Base-by-base conservation (phyloP, 2,329 filamentous ascomycete genomes). In the Ustulina deusta region DNA sequence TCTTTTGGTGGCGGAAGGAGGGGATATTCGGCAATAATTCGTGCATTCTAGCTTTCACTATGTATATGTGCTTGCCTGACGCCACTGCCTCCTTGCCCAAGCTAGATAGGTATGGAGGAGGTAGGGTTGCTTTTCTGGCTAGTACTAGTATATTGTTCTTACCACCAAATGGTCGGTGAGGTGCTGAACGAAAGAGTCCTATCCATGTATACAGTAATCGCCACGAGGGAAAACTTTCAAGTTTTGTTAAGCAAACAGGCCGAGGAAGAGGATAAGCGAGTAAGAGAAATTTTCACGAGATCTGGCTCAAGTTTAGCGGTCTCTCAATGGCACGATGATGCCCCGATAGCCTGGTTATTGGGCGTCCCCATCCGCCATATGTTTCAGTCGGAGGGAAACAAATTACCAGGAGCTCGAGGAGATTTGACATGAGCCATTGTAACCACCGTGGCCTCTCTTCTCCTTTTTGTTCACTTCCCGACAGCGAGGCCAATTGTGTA, bases 271-370 rank as follows among this genome's bases (percentile, higher is more conserved):
- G 17, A 22, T 25, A 17, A n/a, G 55, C 22, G 27, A 51, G 63
- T 34, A 20, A 56, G 22, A 6, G 40, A 48, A 59, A 17, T 40
- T 38, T 49, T 29, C 1, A 32, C 32, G 36, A 42, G 36, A 38
- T 44, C 13, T 25, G 20, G 25, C 36, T 44, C 38, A 22, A 42
- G 27, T 32, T 34, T 22, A 42, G 36, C 63, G 60, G 49, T 51
- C 46, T 60, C 58, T 13, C 22, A 44, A 55, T 58, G 42, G 38
- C 49, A 65, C 27, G 13, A 52, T 17, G 25, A 29, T 5, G 61
- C 66, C 68, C 68, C 68, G 66, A 46, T 32, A 69, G 59, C 44
- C 51, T 58, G 68, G 68, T 44, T n/a, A 61, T 63, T 61, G 66
- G 66, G 46, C 51, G 59, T 48, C 46, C 29, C 48, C 15, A 55